Percentiles rank a stretch among this genome's conserved stretches.
Evolutionary conservation across 371 early-diverging fungal species (phyloP).

Genomic region (Syncephalastrum sp.): DNA sequence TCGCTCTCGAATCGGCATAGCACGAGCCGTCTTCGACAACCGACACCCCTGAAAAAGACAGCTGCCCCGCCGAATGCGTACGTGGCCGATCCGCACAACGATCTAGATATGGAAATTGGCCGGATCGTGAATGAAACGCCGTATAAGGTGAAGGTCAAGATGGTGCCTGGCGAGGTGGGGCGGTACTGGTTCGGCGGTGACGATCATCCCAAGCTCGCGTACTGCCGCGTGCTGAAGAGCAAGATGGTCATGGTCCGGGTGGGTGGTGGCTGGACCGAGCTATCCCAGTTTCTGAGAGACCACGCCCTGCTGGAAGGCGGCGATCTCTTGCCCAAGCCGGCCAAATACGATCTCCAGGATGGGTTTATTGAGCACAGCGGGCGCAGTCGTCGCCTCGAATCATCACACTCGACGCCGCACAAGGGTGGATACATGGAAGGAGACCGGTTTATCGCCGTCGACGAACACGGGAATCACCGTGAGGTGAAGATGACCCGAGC

Average conservation of each 20-base stretch:
- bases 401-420: constrained; percentile 11
- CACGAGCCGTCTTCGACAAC: constrained; percentile 12
- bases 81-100: constrained; percentile 62
- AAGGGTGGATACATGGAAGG: constrained; percentile 43
- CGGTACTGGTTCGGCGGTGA: constrained; percentile 72
- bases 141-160: constrained; percentile 47
- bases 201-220: constrained; percentile 66
- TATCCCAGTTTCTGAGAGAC: constrained; percentile 55
- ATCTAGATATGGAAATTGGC: constrained; percentile 72
- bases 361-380: constrained; percentile 29
- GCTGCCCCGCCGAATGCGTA: constrained; percentile 43
- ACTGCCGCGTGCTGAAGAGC: constrained; percentile 67
- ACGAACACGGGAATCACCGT: constrained; percentile 39
- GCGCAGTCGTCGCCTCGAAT: neutral
- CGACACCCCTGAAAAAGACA: constrained; percentile 16
- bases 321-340: constrained; percentile 39
- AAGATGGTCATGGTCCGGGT: constrained; percentile 78
- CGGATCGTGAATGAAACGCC: constrained; percentile 63
- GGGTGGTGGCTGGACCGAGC: constrained; percentile 74
- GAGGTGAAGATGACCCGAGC: constrained; percentile 44
- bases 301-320: constrained; percentile 42
- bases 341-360: constrained; percentile 34
- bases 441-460: constrained; percentile 41
- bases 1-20: constrained; percentile 9
- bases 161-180: constrained; percentile 64